A percentile compares a stretch with the other conserved stretches of the same genome.
These are phyloP conservation scores for Chrysanthemum makinoi DNA, from an alignment of 129 eudicot genomes.

Conservation along the genomic window DNA sequence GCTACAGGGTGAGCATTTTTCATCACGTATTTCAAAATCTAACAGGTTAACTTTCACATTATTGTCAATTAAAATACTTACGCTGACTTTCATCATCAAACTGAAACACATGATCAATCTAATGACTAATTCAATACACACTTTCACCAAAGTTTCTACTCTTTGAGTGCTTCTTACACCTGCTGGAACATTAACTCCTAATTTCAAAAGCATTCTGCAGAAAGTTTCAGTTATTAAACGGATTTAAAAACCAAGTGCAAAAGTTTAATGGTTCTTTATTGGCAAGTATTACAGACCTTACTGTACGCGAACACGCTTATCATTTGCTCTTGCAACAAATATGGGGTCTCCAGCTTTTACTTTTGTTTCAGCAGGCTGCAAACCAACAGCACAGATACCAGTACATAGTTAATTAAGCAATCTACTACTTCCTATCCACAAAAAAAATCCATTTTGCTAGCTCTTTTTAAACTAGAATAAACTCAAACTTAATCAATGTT, in stretches of 20 bases:
- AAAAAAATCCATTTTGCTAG: too few species aligned
- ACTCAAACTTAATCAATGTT: too few species aligned
- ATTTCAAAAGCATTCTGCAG: constrained; percentile 85
- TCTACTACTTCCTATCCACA: too few species aligned
- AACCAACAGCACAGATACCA: constrained; percentile 11
- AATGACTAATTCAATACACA: constrained; percentile 26
- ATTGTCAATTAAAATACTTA: constrained; percentile 38
- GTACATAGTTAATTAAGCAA: background rate
- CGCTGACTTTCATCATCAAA: constrained; percentile 53
- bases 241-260: constrained; percentile 23
- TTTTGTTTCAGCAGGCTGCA: constrained; percentile 49
- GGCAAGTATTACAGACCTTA: constrained; percentile 51
- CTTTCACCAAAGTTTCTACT: constrained; percentile 72
- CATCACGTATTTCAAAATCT: background rate
- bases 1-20: constrained; percentile 60
- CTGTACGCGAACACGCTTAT: constrained; percentile 94
- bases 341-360: constrained; percentile 43
- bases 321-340: constrained; percentile 96
- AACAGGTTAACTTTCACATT: background rate
- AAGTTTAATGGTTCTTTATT: constrained; percentile 21
- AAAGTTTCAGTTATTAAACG: constrained; percentile 19
- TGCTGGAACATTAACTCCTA: constrained; percentile 80
- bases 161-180: constrained; percentile 84
- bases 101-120: background rate
- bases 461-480: too few species aligned